These are phyloP conservation scores for Cutaneotrichosporon arboriforme DNA, from an alignment of 1,284 basidiomycete genomes.

Conservation along the genomic window DNA sequence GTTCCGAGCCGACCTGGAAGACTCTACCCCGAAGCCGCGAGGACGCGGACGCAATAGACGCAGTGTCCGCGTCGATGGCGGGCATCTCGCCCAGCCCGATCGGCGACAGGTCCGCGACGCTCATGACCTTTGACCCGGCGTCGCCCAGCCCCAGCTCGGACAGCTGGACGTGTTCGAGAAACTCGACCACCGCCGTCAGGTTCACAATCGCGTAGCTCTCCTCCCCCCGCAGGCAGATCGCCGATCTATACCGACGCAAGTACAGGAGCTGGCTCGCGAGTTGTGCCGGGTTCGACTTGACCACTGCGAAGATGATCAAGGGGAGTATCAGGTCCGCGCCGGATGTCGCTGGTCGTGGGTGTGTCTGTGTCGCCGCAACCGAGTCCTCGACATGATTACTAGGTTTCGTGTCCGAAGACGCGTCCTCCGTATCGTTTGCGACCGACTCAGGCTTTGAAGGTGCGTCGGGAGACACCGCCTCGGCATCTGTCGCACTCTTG, in stretches of 20 bases:
- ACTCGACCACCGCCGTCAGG: slow-evolving; percentile 86
- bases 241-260: slow-evolving; percentile 73
- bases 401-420: background rate
- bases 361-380: background rate
- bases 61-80: slow-evolving; percentile 37
- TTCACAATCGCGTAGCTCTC: slow-evolving; percentile 89
- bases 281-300: slow-evolving; percentile 77
- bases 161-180: slow-evolving; percentile 85
- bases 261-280: slow-evolving; percentile 81
- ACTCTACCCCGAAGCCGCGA: slow-evolving; percentile 59
- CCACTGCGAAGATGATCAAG: slow-evolving; percentile 82
- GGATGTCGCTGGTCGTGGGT: slow-evolving; percentile 28
- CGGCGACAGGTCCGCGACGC: slow-evolving; percentile 68
- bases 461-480: too few species aligned
- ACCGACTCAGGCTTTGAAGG: too few species aligned
- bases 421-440: too few species aligned
- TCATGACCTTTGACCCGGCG: slow-evolving; percentile 56
- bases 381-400: background rate
- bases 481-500: too few species aligned
- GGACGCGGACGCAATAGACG: slow-evolving; percentile 43
- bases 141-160: slow-evolving; percentile 71
- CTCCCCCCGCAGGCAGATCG: slow-evolving; percentile 68
- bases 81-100: slow-evolving; percentile 56
- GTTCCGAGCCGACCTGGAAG: slow-evolving; percentile 67
- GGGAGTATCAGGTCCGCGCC: slow-evolving; percentile 56